These are phyloP conservation scores for Penicillium robsamsonii DNA, from an alignment of 495 filamentous ascomycete species.

Conservation along the genomic window DNA sequence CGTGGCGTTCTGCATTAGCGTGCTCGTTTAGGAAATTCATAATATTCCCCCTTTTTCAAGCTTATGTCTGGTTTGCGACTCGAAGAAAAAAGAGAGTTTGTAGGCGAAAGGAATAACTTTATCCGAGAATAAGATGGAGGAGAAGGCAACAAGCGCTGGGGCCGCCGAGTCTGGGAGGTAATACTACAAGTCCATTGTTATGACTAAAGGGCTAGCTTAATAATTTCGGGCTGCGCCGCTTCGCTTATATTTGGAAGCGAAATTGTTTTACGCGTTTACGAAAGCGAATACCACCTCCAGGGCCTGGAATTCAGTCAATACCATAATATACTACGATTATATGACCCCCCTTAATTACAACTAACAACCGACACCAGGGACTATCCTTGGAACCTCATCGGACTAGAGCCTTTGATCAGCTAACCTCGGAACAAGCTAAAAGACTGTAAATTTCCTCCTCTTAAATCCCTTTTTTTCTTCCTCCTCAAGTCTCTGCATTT, in stretches of 20 bases:
- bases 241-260: conserved; percentile 4
- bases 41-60: background rate
- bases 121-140: background rate
- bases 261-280: conserved; percentile 1
- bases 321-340: background rate
- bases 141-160: background rate
- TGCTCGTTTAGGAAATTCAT: background rate
- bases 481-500: background rate
- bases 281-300: background rate
- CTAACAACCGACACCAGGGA: background rate
- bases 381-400: background rate
- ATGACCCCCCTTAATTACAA: background rate
- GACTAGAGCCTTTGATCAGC: conserved; percentile 4
- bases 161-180: background rate
- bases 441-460: background rate
- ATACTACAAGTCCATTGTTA: background rate
- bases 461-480: background rate
- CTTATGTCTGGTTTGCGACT: background rate
- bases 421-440: background rate
- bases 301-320: background rate
- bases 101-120: background rate
- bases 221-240: background rate
- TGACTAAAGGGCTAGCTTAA: background rate
- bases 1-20: background rate
- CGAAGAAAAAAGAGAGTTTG: background rate